phyloP scores from a whole-genome alignment of 163 green algal species.

The Dunaliella salina region DNA sequence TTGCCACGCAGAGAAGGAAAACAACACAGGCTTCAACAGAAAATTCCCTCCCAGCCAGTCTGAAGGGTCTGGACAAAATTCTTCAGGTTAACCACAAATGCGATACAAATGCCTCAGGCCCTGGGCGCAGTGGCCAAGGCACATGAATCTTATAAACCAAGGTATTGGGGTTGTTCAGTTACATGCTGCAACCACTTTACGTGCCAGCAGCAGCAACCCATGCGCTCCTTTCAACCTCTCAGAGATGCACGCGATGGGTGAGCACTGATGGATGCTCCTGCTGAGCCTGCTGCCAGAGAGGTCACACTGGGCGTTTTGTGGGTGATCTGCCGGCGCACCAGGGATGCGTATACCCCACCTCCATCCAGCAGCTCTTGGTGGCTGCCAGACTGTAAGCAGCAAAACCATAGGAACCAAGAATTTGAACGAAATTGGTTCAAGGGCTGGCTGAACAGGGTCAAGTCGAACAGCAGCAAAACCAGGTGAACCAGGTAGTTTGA shows the following conservation, averaged over 20 bases:
- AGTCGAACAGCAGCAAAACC: background rate
- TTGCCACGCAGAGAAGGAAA: no score
- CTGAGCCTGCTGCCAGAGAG: background rate
- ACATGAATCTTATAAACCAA: background rate
- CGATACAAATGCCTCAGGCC: background rate
- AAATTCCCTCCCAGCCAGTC: background rate
- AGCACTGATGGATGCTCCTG: background rate
- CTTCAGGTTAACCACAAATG: background rate
- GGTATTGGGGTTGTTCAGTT: background rate
- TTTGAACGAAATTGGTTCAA: no score
- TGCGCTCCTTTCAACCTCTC: background rate
- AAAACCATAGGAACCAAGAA: no score
- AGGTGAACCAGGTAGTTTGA: background rate
- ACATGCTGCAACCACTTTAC: no score
- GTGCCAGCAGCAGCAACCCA: no score
- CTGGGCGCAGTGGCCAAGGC: no score
- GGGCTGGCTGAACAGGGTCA: no score
- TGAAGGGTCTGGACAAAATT: background rate
- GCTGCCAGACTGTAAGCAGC: constrained; percentile 51
- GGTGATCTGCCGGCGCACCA: constrained; percentile 36
- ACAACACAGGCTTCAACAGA: no score
- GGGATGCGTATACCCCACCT: constrained; percentile 35
- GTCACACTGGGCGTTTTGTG: background rate
- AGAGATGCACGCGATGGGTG: background rate
- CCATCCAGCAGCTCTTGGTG: constrained; percentile 64